These are phyloP conservation scores for Syzygium jambos DNA, from an alignment of 345 rosid species.

Conservation along the genomic window DNA sequence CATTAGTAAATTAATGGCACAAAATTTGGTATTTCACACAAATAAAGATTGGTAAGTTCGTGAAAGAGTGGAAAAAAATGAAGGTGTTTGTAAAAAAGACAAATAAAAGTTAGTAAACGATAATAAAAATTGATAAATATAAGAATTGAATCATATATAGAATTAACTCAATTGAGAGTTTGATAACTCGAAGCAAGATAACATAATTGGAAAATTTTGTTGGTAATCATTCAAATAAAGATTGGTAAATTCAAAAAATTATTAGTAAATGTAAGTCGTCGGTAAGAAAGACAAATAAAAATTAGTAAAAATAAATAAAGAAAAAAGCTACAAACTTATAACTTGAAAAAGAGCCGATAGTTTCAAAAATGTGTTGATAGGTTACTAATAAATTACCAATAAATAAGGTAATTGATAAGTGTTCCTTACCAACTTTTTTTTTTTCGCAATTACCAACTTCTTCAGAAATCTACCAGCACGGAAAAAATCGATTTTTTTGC, in stretches of 20 bases:
- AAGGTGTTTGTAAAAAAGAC: not conserved
- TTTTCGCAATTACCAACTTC: not conserved
- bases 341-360: not conserved
- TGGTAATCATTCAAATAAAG: not conserved
- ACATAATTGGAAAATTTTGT: not conserved
- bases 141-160: not conserved
- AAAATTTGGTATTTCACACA: not conserved
- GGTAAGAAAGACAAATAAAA: not conserved
- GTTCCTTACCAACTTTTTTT: not conserved
- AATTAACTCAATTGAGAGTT: not conserved
- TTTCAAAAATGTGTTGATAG: not conserved
- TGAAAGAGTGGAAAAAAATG: not conserved
- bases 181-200: not conserved
- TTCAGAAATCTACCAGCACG: not conserved
- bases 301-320: not conserved
- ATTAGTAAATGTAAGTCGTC: not conserved
- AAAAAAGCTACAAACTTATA: not conserved
- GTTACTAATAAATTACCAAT: not conserved
- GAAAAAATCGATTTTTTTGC: too few species aligned
- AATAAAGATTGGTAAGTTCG: not conserved
- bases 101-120: not conserved
- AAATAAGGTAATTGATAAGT: not conserved
- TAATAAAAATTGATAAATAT: not conserved
- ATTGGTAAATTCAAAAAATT: not conserved
- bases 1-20: not conserved